Evolutionary conservation across 108 stramenopile genomes (phyloP), one percentile per base, ranked within the genome.

Genomic region (Discostella stelligeroides): DNA sequence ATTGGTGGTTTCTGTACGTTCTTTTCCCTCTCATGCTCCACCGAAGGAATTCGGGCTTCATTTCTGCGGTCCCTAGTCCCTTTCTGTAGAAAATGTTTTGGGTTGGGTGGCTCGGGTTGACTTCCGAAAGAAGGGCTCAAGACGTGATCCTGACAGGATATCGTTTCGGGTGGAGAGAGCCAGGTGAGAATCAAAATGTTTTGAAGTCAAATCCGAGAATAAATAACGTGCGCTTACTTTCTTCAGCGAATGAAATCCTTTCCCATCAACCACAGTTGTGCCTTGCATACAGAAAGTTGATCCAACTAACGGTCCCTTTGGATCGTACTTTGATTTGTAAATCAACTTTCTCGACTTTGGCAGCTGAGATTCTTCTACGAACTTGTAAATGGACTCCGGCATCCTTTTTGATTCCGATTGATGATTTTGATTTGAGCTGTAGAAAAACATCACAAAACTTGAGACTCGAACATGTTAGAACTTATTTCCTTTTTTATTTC

Each of bases 281-380:
- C 85, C 85, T 70, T 82, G 80, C 49, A 75, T 62, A 1, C 85
- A 76, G 62, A 92, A 88, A 10, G 87, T 92, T 21, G 88, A 89
- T 49, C 71, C 68, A 5, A 82, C 71, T 14, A 90, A 42, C 18
- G 82, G 66, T 14, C 70, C 51, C 21, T 70, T 73, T 12, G 87
- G 88, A 58, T 89, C 83, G 50, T 84, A 69, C 50, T 76, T 79
- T 9, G 84, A 82, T 47, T 80, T 78, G 72, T 90, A 89, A 63
- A 84, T 70, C 21, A 72, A 63, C 45, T 79, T 74, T 48, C 85
- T 90, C 21, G 57, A 60, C 25, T 60, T 45, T 57, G 69, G 51
- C 23, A 51, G 70, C 43, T 77, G 42, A 9, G 75, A 62, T 59
- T 83, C 50, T 72, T 87, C 83, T 6, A 86, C 76, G 30, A 86